Evolutionary conservation across 148 eudicot species (phyloP).

Genomic region (Rhododendron molle): DNA sequence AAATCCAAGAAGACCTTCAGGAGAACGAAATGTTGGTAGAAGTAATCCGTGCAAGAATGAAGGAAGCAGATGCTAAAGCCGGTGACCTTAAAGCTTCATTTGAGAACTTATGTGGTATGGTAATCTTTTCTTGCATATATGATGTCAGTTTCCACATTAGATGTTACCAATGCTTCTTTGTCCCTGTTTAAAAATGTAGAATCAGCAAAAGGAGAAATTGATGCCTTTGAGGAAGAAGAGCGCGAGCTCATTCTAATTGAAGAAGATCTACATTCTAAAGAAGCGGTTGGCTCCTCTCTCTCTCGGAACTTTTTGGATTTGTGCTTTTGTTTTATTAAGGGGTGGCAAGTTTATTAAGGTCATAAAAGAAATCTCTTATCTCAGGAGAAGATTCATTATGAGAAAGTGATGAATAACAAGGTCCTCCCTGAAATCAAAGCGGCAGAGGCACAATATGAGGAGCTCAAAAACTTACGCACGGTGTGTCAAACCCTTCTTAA

Average conservation of each 20-base stretch:
- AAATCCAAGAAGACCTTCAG: slow-evolving; percentile 41
- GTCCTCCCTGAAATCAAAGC: slow-evolving; percentile 48
- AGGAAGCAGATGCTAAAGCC: slow-evolving; percentile 51
- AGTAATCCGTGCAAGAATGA: slow-evolving; percentile 28
- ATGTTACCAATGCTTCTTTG: slow-evolving; percentile 6
- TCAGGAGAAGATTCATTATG: slow-evolving; percentile 64
- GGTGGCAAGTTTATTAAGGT: slow-evolving; percentile 3
- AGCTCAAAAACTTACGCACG: slow-evolving; percentile 56
- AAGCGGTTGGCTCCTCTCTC: slow-evolving; percentile 34
- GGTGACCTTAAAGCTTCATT: slow-evolving; percentile 45
- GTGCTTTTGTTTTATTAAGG: slow-evolving; percentile 2
- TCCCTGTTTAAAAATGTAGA: slow-evolving; percentile 35
- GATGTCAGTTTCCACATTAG: neutral
- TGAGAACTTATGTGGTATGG: slow-evolving; percentile 63
- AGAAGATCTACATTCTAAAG: slow-evolving; percentile 40
- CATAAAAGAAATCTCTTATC: slow-evolving; percentile 9
- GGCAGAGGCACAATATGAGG: slow-evolving; percentile 48
- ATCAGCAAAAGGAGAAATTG: slow-evolving; percentile 65
- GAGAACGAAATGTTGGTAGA: slow-evolving; percentile 50
- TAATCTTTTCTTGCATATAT: neutral
- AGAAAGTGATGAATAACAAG: slow-evolving; percentile 38
- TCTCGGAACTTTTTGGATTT: slow-evolving; percentile 1
- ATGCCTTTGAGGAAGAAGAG: slow-evolving; percentile 58
- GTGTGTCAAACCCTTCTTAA: slow-evolving; percentile 26
- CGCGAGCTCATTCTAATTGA: slow-evolving; percentile 44